Evolutionary conservation across 2,329 filamentous ascomycete species (phyloP).

Genomic region (Atkinsonella texensis): DNA sequence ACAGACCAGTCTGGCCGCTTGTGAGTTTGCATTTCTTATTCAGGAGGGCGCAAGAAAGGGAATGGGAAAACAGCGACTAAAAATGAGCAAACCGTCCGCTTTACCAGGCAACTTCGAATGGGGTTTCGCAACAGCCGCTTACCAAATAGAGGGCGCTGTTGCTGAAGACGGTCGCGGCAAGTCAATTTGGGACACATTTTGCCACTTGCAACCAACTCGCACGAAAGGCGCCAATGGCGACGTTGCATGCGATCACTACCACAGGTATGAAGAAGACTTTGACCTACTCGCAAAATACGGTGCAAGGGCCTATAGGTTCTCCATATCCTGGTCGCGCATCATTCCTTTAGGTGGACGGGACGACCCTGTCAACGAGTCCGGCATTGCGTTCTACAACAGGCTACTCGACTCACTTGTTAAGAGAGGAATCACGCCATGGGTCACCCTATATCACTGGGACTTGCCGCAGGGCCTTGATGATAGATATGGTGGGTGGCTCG

Average conservation of each 20-base stretch:
- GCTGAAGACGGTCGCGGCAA: slow-evolving; percentile 27
- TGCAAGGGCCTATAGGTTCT: slow-evolving; percentile 51
- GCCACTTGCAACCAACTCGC: slow-evolving; percentile 26
- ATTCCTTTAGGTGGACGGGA: slow-evolving; percentile 52
- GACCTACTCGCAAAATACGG: slow-evolving; percentile 45
- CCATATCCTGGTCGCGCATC: slow-evolving; percentile 50
- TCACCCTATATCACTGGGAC: slow-evolving; percentile 58
- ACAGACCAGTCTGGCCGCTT: background rate
- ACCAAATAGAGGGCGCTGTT: slow-evolving; percentile 33
- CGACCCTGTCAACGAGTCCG: slow-evolving; percentile 50
- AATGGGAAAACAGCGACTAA: background rate
- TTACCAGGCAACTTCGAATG: slow-evolving; percentile 26
- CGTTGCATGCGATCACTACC: slow-evolving; percentile 32
- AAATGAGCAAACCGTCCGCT: slow-evolving; percentile 7
- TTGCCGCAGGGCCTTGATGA: slow-evolving; percentile 23
- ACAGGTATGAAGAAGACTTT: slow-evolving; percentile 39
- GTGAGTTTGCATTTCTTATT: background rate
- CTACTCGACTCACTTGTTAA: slow-evolving; percentile 46
- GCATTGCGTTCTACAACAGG: slow-evolving; percentile 45
- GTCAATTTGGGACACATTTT: slow-evolving; percentile 31
- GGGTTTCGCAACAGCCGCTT: slow-evolving; percentile 30
- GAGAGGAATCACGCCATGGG: slow-evolving; percentile 46
- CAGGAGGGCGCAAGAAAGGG: background rate
- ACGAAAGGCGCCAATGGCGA: slow-evolving; percentile 33
- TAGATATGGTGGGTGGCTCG: slow-evolving; percentile 23